Evolutionary conservation across 208 protist species (phyloP), one percentile per base, ranked within the genome.

Genomic region (Wallacemonas rigidus): DNA sequence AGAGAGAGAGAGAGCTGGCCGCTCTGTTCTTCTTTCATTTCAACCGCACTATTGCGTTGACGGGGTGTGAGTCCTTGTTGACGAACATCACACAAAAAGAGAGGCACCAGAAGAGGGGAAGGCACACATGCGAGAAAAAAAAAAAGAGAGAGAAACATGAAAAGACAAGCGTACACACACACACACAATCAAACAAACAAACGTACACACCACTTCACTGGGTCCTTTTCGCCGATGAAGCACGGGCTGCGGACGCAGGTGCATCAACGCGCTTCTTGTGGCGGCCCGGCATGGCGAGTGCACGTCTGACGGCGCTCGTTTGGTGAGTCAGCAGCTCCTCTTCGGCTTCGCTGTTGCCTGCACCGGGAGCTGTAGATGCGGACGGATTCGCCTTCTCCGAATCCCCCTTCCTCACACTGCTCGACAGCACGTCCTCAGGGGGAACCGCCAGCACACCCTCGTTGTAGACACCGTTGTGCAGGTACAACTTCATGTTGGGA

Each of bases 401-500:
- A 12, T 6, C 45, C 6, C 45, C 47, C 53, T 62, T 70, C 39
- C 26, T 36, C 5, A 41, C 48, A 63, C 50, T 71, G 36, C 45
- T 57, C 35, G 40, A 9, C 11, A n/a, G n/a, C 38, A 41, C 6
- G 41, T 53, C 41, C 5, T 3, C 60, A 1, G 74, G 70, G 1
- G 75, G 68, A 6, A 50, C 51, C 17, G 56, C 70, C 12, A 67
- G 50, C 40, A 69, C 71, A 9, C 65, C 78, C 2, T 55, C 45
- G 35, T 77, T 74, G 47, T 85, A 72, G 17, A 85, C 57, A 41
- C 80, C 75, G 53, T 87, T 64, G 76, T 92, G 87, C 9, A 89
- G 65, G 63, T 80, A 79, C 12, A 92, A 79, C 64, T 62, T 50
- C 83, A 92, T 92, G 26, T 89, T 64, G 1, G 87, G 87, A 63